phyloP scores from a whole-genome alignment of 352 stramenopile genomes.

The Pythium angustatum region DNA sequence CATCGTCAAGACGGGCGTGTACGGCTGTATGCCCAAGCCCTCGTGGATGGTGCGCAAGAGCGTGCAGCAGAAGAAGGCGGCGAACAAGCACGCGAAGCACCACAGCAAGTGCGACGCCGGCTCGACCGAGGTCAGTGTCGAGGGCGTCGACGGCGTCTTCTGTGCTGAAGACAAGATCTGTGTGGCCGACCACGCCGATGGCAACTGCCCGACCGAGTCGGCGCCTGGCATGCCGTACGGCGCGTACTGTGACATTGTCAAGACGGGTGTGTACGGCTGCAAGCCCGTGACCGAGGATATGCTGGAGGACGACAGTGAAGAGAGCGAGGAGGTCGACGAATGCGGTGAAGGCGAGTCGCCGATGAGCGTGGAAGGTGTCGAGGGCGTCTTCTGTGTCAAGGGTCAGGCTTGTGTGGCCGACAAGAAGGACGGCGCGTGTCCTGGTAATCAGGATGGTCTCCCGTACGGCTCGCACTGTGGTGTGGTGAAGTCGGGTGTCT shows the following conservation, averaged over 20 bases:
- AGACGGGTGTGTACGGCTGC: neutral
- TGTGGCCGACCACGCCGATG: neutral
- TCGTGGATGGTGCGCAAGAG: too few relatives aligned
- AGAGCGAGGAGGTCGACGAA: too few relatives aligned
- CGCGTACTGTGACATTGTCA: neutral
- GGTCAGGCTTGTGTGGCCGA: constrained; percentile 2
- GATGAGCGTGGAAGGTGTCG: constrained; percentile 21
- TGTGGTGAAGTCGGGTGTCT: constrained; percentile 16
- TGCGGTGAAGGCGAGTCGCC: neutral
- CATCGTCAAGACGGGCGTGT: too few relatives aligned
- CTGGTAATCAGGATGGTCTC: constrained; percentile 13
- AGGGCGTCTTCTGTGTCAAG: constrained; percentile 16
- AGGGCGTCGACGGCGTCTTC: constrained; percentile 1
- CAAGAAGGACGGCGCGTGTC: constrained; percentile 1
- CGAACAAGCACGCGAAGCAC: too few relatives aligned
- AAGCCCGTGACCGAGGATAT: neutral
- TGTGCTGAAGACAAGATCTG: neutral
- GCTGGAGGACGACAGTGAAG: neutral
- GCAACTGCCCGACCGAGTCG: neutral
- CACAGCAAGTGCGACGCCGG: too few relatives aligned
- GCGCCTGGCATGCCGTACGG: neutral
- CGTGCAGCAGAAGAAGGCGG: too few relatives aligned
- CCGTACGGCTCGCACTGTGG: constrained; percentile 13
- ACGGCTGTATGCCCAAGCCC: too few relatives aligned
- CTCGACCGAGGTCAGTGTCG: neutral